Evolutionary conservation across 805 yeast genomes (phyloP).

Genomic region (Zygotorulaspora danielsina): DNA sequence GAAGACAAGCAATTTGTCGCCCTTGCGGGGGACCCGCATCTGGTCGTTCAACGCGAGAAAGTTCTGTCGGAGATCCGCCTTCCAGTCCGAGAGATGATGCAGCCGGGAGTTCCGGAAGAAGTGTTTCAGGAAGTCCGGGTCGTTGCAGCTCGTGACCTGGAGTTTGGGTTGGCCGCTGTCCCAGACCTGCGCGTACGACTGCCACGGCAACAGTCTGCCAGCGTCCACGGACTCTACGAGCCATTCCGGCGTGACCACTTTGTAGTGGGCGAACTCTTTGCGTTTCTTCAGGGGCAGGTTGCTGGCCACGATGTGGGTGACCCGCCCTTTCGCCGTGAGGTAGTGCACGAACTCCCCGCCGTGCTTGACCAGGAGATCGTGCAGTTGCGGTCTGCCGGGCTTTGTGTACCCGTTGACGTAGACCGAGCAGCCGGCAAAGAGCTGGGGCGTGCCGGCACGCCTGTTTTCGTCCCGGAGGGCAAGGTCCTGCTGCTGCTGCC

Average conservation of each 20-base stretch:
- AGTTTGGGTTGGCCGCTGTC: slow-evolving; percentile 53
- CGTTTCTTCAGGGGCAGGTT: slow-evolving; percentile 72
- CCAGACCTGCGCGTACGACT: slow-evolving; percentile 51
- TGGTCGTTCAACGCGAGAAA: slow-evolving; percentile 47
- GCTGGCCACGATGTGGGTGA: slow-evolving; percentile 82
- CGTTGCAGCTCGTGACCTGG: slow-evolving; percentile 53
- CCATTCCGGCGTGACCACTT: slow-evolving; percentile 84
- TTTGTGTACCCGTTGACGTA: slow-evolving; percentile 86
- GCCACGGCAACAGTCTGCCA: slow-evolving; percentile 60
- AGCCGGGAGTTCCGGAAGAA: slow-evolving; percentile 80
- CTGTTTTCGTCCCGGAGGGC: slow-evolving; percentile 18
- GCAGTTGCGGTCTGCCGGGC: slow-evolving; percentile 73
- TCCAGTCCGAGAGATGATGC: slow-evolving; percentile 88
- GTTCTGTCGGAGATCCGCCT: slow-evolving; percentile 60
- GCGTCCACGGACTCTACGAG: slow-evolving; percentile 56
- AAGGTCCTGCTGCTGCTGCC: slow-evolving; percentile 27
- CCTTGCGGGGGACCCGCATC: slow-evolving; percentile 22
- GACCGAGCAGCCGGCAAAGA: slow-evolving; percentile 62
- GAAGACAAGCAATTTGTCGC: slow-evolving; percentile 40
- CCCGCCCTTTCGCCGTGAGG: slow-evolving; percentile 63
- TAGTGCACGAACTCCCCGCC: slow-evolving; percentile 78
- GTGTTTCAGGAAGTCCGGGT: slow-evolving; percentile 66
- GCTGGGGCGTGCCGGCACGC: slow-evolving; percentile 21
- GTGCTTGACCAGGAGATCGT: slow-evolving; percentile 62
- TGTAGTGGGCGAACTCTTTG: slow-evolving; percentile 58